Conservation (phyloP, 2,329 filamentous ascomycete species). For the Stylonectria norvegica region DNA sequence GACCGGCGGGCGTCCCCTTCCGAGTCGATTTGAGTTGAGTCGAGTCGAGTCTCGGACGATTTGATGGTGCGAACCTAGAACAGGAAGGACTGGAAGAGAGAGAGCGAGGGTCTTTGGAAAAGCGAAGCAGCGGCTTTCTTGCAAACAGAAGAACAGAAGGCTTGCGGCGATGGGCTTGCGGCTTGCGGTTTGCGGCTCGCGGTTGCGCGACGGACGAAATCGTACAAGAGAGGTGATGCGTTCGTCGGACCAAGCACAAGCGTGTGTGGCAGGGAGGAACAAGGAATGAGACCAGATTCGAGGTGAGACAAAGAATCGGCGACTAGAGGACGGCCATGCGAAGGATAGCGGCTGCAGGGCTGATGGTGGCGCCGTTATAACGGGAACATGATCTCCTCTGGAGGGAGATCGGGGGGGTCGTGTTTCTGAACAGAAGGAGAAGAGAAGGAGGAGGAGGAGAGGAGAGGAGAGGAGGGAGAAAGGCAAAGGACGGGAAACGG, state of each 20-base stretch:
- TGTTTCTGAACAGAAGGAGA: not conserved
- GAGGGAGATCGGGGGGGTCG: conserved; percentile 6
- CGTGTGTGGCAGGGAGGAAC: conserved; percentile 25
- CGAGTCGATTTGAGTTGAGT: no score
- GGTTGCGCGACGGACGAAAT: not conserved
- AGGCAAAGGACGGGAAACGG: conserved; percentile 10
- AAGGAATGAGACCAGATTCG: conserved; percentile 23
- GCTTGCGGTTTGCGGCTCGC: not conserved
- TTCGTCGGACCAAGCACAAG: conserved; percentile 26
- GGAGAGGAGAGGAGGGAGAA: conserved; percentile 7
- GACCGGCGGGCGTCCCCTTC: no score
- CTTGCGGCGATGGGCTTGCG: not conserved
- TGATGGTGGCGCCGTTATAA: conserved; percentile 26
- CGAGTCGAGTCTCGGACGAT: no score
- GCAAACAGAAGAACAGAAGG: conserved; percentile 7
- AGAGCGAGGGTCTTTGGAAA: conserved; percentile 11
- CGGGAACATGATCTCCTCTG: conserved; percentile 26
- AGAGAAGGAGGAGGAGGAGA: conserved; percentile 3
- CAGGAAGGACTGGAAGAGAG: conserved; percentile 14
- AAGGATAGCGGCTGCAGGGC: conserved; percentile 24
- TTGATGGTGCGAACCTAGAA: no score
- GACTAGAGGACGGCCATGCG: conserved; percentile 25
- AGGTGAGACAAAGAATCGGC: conserved; percentile 33
- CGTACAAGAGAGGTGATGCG: conserved; percentile 3
- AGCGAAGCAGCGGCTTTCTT: conserved; percentile 7